A percentile compares a stretch with the other conserved stretches of the same genome.
Conservation (phyloP, 805 yeast species). For the Candida bentonensis region DNA sequence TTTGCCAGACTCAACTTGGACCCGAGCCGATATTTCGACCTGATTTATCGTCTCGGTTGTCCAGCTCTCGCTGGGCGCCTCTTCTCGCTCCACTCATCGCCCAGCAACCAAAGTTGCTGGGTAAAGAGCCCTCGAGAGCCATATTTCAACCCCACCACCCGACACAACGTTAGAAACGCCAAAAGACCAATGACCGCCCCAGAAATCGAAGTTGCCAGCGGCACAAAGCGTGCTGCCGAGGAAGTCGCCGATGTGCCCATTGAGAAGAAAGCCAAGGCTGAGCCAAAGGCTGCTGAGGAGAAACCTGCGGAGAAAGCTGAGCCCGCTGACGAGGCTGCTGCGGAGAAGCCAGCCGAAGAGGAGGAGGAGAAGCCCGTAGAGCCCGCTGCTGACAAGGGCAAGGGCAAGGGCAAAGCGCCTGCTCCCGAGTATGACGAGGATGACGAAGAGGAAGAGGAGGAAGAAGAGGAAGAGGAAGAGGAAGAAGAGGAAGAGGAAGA, state of each 20-base stretch:
- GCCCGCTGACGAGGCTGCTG: constrained; percentile 2
- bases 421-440: constrained; percentile 26
- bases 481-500: constrained; percentile 39
- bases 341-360: constrained; percentile 17
- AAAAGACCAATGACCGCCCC: neutral
- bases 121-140: too few relatives aligned
- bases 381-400: constrained; percentile 9
- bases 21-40: too few relatives aligned
- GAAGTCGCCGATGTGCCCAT: neutral
- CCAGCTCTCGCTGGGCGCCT: too few relatives aligned
- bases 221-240: neutral
- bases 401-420: constrained; percentile 18
- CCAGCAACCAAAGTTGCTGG: too few relatives aligned
- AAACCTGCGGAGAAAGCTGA: neutral
- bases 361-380: constrained; percentile 21
- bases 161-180: too few relatives aligned
- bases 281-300: constrained; percentile 4
- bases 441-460: constrained; percentile 33
- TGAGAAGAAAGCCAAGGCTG: constrained; percentile 3
- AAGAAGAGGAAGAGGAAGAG: constrained; percentile 46
- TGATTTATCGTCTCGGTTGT: too few relatives aligned
- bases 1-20: too few relatives aligned
- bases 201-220: neutral
- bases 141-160: too few relatives aligned
- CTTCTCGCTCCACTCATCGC: too few relatives aligned